Evolutionary conservation across 2,329 filamentous ascomycete species (phyloP).

Genomic region (Penicillium sp.): DNA sequence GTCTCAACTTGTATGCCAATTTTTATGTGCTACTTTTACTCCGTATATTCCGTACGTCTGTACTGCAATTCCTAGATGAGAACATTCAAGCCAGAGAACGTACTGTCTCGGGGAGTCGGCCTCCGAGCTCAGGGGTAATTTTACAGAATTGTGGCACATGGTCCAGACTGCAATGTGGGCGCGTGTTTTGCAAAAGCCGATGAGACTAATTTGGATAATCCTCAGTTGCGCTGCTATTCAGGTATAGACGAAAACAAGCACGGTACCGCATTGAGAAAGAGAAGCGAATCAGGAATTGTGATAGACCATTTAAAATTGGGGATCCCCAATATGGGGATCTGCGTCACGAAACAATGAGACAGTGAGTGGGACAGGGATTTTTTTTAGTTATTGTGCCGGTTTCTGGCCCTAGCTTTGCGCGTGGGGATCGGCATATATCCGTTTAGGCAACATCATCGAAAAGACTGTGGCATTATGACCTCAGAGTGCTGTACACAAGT

Average conservation of each 20-base stretch:
- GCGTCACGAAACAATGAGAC: background rate
- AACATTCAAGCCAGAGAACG: background rate
- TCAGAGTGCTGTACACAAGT: background rate
- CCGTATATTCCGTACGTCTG: too few species aligned
- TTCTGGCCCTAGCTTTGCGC: background rate
- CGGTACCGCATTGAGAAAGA: background rate
- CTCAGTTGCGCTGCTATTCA: background rate
- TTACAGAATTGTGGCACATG: background rate
- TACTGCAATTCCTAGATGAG: too few species aligned
- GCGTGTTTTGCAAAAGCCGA: background rate
- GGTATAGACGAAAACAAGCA: background rate
- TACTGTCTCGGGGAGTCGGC: background rate
- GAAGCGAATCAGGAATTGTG: background rate
- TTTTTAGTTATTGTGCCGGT: background rate
- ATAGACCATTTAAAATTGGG: constrained; percentile 6
- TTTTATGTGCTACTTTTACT: background rate
- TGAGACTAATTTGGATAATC: background rate
- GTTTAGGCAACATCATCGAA: background rate
- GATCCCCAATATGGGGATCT: constrained; percentile 1
- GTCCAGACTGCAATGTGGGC: background rate
- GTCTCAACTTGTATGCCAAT: background rate
- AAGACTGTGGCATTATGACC: too few species aligned
- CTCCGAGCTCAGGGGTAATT: background rate
- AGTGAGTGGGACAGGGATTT: background rate
- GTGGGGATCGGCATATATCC: background rate